phyloP scores from a whole-genome alignment of 176 grass and related monocot species.

The Olyra latifolia region DNA sequence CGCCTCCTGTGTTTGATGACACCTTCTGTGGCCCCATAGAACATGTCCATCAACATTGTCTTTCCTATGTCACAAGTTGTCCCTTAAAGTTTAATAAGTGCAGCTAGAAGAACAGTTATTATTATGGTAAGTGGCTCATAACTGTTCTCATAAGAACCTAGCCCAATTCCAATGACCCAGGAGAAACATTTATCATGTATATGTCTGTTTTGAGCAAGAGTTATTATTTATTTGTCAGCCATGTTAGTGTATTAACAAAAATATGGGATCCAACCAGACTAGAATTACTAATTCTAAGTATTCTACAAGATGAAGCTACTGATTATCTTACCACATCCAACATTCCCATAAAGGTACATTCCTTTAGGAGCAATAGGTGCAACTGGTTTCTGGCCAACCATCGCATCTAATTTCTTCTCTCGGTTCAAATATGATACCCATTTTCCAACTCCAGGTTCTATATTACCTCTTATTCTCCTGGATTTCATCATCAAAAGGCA shows the following conservation, averaged over 20 bases:
- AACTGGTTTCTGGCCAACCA: constrained; percentile 71
- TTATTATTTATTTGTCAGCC: neutral
- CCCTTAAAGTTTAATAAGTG: constrained; percentile 3
- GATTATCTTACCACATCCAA: constrained; percentile 75
- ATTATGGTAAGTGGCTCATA: neutral
- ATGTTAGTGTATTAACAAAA: neutral
- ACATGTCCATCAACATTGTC: constrained; percentile 99
- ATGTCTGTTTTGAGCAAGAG: neutral
- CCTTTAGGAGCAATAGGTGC: constrained; percentile 74
- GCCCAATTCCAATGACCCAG: neutral
- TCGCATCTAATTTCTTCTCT: constrained; percentile 74
- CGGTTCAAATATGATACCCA: constrained; percentile 92
- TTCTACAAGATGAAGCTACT: constrained; percentile 3
- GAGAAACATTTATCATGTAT: neutral
- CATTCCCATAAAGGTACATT: constrained; percentile 92
- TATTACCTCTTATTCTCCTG: constrained; percentile 59
- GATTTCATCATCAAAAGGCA: constrained; percentile 14
- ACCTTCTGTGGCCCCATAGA: constrained; percentile 82
- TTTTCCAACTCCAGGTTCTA: constrained; percentile 94
- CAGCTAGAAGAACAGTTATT: neutral
- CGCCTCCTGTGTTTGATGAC: constrained; percentile 82
- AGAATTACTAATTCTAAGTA: neutral
- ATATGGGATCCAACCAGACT: neutral
- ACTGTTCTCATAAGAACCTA: neutral
- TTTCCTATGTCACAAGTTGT: constrained; percentile 53